Conservation (phyloP, 78 protist species). For the Planoprotostelium fungivorum region DNA sequence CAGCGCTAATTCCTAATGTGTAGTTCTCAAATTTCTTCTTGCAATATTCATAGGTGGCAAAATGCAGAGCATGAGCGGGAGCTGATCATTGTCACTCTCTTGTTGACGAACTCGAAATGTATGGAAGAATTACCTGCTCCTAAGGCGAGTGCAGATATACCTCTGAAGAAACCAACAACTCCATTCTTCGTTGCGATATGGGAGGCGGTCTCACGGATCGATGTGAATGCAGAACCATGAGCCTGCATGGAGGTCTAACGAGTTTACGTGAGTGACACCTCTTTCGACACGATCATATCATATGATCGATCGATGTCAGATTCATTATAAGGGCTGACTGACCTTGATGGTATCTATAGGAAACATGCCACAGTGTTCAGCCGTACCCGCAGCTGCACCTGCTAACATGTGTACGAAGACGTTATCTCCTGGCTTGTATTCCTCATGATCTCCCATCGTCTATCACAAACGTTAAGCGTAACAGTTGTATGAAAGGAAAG, state of each 20-base stretch:
- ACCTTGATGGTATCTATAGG: constrained; percentile 78
- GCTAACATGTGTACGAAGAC: constrained; percentile 54
- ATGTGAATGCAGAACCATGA: background rate
- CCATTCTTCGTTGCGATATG: constrained; percentile 40
- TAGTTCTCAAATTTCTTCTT: constrained; percentile 30
- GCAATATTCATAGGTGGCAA: constrained; percentile 36
- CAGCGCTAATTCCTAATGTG: constrained; percentile 36
- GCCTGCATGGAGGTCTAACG: background rate
- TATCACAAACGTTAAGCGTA: too few relatives aligned
- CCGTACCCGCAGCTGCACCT: constrained; percentile 70
- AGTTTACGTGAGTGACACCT: background rate
- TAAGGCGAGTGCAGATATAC: constrained; percentile 56
- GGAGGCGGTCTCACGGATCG: constrained; percentile 11
- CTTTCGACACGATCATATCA: background rate
- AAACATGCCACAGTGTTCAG: constrained; percentile 72
- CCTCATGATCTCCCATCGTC: constrained; percentile 11
- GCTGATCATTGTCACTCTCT: constrained; percentile 2
- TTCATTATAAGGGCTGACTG: background rate
- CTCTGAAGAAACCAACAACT: constrained; percentile 43
- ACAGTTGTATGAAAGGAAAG: too few relatives aligned
- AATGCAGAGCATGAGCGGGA: constrained; percentile 72
- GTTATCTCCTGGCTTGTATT: constrained; percentile 13
- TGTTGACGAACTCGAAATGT: background rate
- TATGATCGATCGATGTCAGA: background rate
- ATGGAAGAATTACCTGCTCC: constrained; percentile 22